Percentiles rank a stretch among this genome's conserved stretches.
phyloP scores from a whole-genome alignment of 768 basidiomycete species.

The Pluteus cervinus region DNA sequence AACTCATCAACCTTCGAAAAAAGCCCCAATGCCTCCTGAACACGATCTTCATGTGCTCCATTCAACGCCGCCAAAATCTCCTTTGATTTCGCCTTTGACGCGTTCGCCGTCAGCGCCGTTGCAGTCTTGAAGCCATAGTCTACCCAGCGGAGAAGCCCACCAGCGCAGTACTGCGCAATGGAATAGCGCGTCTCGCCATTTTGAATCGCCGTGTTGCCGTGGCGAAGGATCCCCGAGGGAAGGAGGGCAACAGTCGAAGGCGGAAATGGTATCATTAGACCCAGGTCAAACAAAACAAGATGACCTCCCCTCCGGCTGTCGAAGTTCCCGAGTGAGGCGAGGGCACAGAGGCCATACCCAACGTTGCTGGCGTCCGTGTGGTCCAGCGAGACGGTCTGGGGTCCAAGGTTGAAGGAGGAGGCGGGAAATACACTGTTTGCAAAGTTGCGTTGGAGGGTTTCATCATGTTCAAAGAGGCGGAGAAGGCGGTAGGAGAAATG shows the following conservation, averaged over 20 bases:
- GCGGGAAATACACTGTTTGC: conserved; percentile 19
- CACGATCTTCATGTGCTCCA: no score
- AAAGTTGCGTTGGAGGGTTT: conserved; percentile 15
- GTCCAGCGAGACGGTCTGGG: conserved; percentile 5
- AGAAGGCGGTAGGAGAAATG: conserved; percentile 9
- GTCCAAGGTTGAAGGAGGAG: conserved; percentile 24
- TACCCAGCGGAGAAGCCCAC: conserved; percentile 6
- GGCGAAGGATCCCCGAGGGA: conserved; percentile 1
- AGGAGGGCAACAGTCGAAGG: not conserved
- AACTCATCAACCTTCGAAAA: no score
- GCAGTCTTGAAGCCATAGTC: not conserved
- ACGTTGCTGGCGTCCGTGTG: conserved; percentile 23
- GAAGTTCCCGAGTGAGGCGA: not conserved
- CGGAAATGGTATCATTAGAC: not conserved
- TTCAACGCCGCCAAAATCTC: no score
- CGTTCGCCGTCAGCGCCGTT: no score
- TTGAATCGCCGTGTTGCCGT: conserved; percentile 4
- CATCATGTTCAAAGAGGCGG: conserved; percentile 6
- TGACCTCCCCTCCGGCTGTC: not conserved
- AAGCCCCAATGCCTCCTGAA: no score
- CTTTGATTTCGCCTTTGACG: no score
- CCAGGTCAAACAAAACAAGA: not conserved
- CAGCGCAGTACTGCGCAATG: conserved; percentile 10
- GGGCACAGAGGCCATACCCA: conserved; percentile 3
- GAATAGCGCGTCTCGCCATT: conserved; percentile 1